A percentile compares a stretch with the other conserved stretches of the same genome.
phyloP scores from a whole-genome alignment of 257 asterid genomes.

The Forsythia viridissima region DNA sequence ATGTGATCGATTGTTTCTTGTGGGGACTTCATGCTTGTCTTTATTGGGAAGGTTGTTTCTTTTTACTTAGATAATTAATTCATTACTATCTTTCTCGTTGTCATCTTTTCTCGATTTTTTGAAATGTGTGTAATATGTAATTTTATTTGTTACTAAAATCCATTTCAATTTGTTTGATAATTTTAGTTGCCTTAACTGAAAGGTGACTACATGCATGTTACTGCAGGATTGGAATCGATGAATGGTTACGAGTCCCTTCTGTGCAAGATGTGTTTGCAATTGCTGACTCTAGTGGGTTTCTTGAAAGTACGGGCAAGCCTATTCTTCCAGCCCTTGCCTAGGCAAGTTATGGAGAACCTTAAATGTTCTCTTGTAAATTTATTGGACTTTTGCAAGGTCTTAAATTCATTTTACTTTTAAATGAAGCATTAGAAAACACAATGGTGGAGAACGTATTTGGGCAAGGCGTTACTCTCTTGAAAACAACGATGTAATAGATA shows the following conservation, averaged over 20 bases:
- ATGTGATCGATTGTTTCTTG: not conserved
- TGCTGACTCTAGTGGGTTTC: slow-evolving; percentile 95
- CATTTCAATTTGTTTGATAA: not conserved
- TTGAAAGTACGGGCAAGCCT: slow-evolving; percentile 81
- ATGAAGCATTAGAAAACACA: no score
- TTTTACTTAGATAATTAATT: not conserved
- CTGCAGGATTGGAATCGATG: slow-evolving; percentile 90
- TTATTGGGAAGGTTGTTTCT: not conserved
- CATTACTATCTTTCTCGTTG: not conserved
- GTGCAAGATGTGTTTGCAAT: slow-evolving; percentile 79
- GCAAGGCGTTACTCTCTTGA: no score
- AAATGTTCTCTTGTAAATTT: not conserved
- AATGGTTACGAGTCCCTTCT: slow-evolving; percentile 83
- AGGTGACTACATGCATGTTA: slow-evolving; percentile 8
- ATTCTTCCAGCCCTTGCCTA: slow-evolving; percentile 98
- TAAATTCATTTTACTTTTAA: not conserved
- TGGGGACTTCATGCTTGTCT: not conserved
- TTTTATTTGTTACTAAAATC: not conserved
- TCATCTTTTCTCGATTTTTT: not conserved
- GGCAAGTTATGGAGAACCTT: slow-evolving; percentile 31
- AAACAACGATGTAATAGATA: no score
- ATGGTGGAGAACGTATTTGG: no score
- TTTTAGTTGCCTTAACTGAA: not conserved
- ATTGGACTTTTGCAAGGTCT: slow-evolving; percentile 4
- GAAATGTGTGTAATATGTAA: not conserved